phyloP scores from a whole-genome alignment of 768 basidiomycete genomes.

The Megacollybia marginata region DNA sequence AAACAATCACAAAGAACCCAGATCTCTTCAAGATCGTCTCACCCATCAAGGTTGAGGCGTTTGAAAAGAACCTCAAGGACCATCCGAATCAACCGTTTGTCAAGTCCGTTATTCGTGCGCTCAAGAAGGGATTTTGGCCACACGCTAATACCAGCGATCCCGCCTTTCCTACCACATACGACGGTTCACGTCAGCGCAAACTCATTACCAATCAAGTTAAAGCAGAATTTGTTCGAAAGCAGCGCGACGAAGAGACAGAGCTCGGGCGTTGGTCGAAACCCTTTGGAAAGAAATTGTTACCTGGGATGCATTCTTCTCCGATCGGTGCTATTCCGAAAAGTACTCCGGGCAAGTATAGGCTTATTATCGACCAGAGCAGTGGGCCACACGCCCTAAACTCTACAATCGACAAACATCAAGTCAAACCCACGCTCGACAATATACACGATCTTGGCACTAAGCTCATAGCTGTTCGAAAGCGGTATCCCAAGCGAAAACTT shows the following conservation, averaged over 20 bases:
- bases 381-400: not conserved
- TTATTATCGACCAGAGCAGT: not conserved
- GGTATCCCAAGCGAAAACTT: not conserved
- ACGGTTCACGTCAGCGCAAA: constrained; percentile 2
- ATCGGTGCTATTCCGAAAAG: not conserved
- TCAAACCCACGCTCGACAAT: not conserved
- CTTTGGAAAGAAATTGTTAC: constrained; percentile 12
- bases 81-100: constrained; percentile 24
- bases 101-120: constrained; percentile 12
- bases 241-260: constrained; percentile 10
- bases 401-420: not conserved
- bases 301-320: not conserved
- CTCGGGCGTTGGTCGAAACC: constrained; percentile 12
- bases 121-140: constrained; percentile 25
- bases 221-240: constrained; percentile 9
- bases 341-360: not conserved
- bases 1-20: not conserved
- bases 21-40: not conserved
- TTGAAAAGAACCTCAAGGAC: constrained; percentile 10
- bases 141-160: constrained; percentile 10
- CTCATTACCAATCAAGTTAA: constrained; percentile 1
- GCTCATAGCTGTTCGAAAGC: not conserved
- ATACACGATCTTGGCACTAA: not conserved
- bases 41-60: constrained; percentile 11
- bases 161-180: constrained; percentile 5